Evolutionary conservation across 192 early-diverging fungal species (phyloP), one percentile per base, ranked within the genome.

Genomic region (Coemansia sp.): DNA sequence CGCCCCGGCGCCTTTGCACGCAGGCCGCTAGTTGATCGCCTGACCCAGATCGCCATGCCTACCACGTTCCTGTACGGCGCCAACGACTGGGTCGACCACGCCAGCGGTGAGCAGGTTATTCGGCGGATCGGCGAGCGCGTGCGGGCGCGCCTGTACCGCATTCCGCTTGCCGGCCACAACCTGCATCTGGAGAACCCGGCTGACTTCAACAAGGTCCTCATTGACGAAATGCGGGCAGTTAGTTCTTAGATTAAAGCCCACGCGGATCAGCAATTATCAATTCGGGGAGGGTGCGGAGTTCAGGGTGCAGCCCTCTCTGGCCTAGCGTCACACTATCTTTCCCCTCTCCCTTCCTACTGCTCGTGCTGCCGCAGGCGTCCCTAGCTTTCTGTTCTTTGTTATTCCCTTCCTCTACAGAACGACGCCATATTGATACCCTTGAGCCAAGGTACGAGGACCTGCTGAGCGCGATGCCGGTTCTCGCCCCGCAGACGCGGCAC

Each of bases 61-160:
- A 85, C 82, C 0, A 74, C 77, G 13, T 90, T 92, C 54, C 64
- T 88, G 52, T 88, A 91, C 45, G 88, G 88, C n/a, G 64, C 66
- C 16, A 56, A 68, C 23, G 92, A 95, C 76, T 95, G 92, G 92
- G 91, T 95, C 87, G 89, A 95, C 53, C 82, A 82, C 59, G 63
- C 68, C 14, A 78, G 83, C 17, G 90, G 83, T 34, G 65, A 84
- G 30, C 60, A 78, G 33, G 86, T 79, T 14, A 73, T 60, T n/a
- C 64, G 65, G 13, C 60, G 59, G 2, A 86, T 82, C 68, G 28
- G 29, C 11, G 83, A 82, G 5, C 32, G 36, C 21, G 75, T 69
- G 26, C 47, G 4, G 57, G 68, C 20, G 46, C 47, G 37, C 33
- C 79, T 27, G 56, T 75, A 35, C 49, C 74, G 51, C 28, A 66